A percentile compares a stretch with the other conserved stretches of the same genome.
Conservation (phyloP, 768 basidiomycete species). For the Gymnopilus dilepis region DNA sequence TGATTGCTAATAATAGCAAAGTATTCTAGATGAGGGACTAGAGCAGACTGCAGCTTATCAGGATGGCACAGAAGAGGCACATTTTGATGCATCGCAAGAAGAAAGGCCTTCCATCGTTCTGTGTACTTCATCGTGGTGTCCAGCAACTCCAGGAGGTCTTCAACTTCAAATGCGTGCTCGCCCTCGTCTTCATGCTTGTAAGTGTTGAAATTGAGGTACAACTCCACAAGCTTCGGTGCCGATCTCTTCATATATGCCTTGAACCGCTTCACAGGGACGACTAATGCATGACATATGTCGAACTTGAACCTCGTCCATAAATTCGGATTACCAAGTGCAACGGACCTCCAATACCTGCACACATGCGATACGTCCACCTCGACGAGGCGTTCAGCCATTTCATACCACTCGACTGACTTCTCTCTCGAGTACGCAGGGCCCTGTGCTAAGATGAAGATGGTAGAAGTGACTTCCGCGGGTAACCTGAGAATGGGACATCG, state of each 20-base stretch:
- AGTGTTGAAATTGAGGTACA: constrained; percentile 27
- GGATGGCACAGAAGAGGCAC: constrained; percentile 1
- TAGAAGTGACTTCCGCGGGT: constrained; percentile 24
- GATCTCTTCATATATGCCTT: constrained; percentile 28
- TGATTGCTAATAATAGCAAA: constrained; percentile 15
- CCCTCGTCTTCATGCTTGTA: too few relatives aligned
- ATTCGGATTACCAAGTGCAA: constrained; percentile 19
- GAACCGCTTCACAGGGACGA: constrained; percentile 21
- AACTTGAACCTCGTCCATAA: constrained; percentile 29
- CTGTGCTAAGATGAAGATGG: constrained; percentile 24
- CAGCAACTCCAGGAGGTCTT: constrained; percentile 12
- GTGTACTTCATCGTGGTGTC: constrained; percentile 13
- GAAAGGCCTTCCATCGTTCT: constrained; percentile 24
- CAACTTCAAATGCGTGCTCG: not conserved
- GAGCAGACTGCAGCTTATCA: not conserved
- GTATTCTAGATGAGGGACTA: constrained; percentile 25
- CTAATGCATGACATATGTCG: not conserved
- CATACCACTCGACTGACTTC: too few relatives aligned
- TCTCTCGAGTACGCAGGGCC: too few relatives aligned
- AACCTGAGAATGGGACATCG: constrained; percentile 20
- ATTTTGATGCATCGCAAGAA: constrained; percentile 14
- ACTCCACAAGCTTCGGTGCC: constrained; percentile 14
- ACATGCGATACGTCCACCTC: constrained; percentile 30
- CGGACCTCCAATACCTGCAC: constrained; percentile 26
- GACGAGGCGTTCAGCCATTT: too few relatives aligned